Evolutionary conservation across 257 asterid species (phyloP), one percentile per base, ranked within the genome.

Genomic region (Plantago major): DNA sequence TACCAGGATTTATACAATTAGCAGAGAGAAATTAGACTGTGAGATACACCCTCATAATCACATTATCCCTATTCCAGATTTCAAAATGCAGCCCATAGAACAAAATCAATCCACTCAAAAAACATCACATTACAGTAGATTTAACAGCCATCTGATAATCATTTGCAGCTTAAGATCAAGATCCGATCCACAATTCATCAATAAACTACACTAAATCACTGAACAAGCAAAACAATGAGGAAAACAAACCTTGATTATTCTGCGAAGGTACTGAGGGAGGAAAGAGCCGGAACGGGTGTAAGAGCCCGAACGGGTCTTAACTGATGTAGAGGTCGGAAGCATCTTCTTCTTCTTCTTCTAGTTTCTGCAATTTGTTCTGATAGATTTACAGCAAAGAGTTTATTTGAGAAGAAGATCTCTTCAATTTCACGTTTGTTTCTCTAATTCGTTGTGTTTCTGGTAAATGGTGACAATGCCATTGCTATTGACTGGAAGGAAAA

Each of bases 241-340:
- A 57, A 57, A 61, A 52, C 40, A 57, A 72, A 88, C 99, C 97
- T 92, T 89, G 87, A 92, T 74, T 62, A 92, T 86, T 82, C 95
- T 78, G 38, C 99, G 90, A 64, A 92, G 90, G 70, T 92, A 92
- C 66, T 83, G 95, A 63, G 97, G 97, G 61, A 92, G 74, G 67
- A 80, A 53, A 44, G 88, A 76, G 77, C 68, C 82, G 68, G 89
- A 81, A 56, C 99, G 95, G 64, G 73, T 75, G 60, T 78, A 75
- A 60, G 88, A 71, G 76, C 78, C 81, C 71, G 93, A 64, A 47
- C 95, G 88, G 72, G 81, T 84, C 81, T 81, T 92, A 12, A 68
- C 66, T 59, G 78, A 66, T 13, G 97, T 82, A 65, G 94, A 70
- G 28, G 97, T 89, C 8, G 97, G 99, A 74, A 89, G 75, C 99